These are phyloP conservation scores for Daldinia childiae DNA, from an alignment of 495 filamentous ascomycete genomes.

Conservation along the genomic window DNA sequence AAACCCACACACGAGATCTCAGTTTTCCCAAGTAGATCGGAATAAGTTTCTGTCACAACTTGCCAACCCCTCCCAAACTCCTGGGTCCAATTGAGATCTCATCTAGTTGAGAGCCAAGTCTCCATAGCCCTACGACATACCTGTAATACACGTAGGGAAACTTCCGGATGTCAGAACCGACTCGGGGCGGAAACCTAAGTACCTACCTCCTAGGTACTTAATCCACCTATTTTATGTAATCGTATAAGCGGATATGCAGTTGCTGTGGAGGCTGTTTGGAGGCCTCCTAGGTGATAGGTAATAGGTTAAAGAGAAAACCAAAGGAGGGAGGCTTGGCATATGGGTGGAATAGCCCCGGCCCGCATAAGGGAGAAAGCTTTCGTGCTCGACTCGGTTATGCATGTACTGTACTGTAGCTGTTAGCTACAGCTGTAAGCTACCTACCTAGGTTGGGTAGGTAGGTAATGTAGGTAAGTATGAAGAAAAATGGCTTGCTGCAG, in stretches of 20 bases:
- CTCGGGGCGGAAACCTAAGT: slow-evolving; percentile 23
- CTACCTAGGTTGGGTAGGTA: too few relatives aligned
- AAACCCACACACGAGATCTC: slow-evolving; percentile 12
- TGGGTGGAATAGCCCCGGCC: slow-evolving; percentile 29
- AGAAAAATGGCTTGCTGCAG: slow-evolving; percentile 19
- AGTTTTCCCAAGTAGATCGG: slow-evolving; percentile 24
- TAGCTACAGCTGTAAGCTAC: slow-evolving; percentile 24
- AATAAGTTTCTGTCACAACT: slow-evolving; percentile 27
- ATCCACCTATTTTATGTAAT: slow-evolving; percentile 23
- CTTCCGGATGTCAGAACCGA: slow-evolving; percentile 13
- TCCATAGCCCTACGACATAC: slow-evolving; percentile 32
- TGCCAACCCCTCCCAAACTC: slow-evolving; percentile 35
- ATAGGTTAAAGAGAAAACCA: slow-evolving; percentile 19
- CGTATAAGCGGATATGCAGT: slow-evolving; percentile 19
- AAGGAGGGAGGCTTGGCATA: slow-evolving; percentile 29
- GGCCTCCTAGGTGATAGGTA: slow-evolving; percentile 34
- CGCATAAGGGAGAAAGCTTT: slow-evolving; percentile 31
- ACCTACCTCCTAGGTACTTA: not conserved
- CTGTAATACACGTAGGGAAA: slow-evolving; percentile 27
- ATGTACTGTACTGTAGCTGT: slow-evolving; percentile 38
- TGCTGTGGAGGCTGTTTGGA: slow-evolving; percentile 26
- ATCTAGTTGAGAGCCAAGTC: slow-evolving; percentile 29
- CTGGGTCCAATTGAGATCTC: slow-evolving; percentile 42
- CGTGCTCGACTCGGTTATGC: slow-evolving; percentile 29
- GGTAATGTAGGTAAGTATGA: not conserved